These are phyloP conservation scores for Kwoniella europaea DNA, from an alignment of 768 basidiomycete genomes.

Conservation along the genomic window DNA sequence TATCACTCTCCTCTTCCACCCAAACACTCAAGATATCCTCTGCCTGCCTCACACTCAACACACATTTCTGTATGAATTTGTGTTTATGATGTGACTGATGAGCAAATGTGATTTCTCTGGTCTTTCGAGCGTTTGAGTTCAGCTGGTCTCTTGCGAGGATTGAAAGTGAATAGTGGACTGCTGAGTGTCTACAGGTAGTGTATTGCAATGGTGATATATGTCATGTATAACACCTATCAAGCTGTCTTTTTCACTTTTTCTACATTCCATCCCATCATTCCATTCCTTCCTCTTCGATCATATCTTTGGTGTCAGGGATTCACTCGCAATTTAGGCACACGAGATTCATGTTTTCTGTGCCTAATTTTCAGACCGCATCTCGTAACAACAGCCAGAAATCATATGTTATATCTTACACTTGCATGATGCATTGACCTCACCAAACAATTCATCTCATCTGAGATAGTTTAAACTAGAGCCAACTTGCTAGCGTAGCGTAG, in stretches of 20 bases:
- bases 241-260: background rate
- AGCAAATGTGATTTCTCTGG: background rate
- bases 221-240: background rate
- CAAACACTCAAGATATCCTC: conserved; percentile 94
- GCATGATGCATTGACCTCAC: too few relatives aligned
- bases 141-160: too few relatives aligned
- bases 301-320: background rate
- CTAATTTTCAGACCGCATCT: background rate
- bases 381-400: too few relatives aligned
- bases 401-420: too few relatives aligned
- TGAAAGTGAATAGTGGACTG: background rate
- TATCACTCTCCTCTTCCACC: conserved; percentile 81
- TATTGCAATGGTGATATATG: background rate
- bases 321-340: background rate
- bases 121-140: background rate
- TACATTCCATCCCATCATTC: background rate
- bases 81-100: too few relatives aligned
- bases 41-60: conserved; percentile 80
- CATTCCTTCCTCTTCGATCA: background rate
- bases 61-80: conserved; percentile 64
- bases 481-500: too few relatives aligned
- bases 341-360: background rate
- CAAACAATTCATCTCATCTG: too few relatives aligned
- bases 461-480: too few relatives aligned
- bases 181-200: background rate